Evolutionary conservation across 345 rosid species (phyloP), one percentile per base, ranked within the genome.

Genomic region (Litchi chinensis): DNA sequence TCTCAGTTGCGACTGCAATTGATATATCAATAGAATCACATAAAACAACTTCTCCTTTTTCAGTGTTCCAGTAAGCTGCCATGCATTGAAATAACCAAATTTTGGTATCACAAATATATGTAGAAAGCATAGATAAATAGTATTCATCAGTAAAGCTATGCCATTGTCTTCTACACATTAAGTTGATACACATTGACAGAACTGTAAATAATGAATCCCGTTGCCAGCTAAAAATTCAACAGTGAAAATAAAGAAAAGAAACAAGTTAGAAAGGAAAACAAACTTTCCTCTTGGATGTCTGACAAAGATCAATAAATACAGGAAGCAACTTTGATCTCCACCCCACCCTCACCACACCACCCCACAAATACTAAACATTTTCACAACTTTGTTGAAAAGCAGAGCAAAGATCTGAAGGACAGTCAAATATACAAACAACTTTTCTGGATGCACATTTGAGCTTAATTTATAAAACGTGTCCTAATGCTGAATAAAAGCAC

Each of bases 1-100:
- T 95, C 81, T 95, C 98, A 80, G 98, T 93, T 32, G 99, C 99
- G 79, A 95, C 99, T 39, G 99, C 98, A 86, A 95, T 88, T 70
- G 99, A 93, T 86, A 95, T 86, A 86, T 93, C 99, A 79, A 93
- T 90, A 65, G 91, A 83, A 67, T 95, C 86, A 52, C 91, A 91
- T 73, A 84, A 76, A 85, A 91, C 84, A 56, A 90, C 74, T 79
- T 92, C 97, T 78, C 88, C 95, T 81, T 90, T 93, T 77, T 89
- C 91, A 79, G 75, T 85, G 83, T 90, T 83, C 99, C 98, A 95
- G 83, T 87, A 93, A 76, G 91, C 98, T 95, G 92, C 85, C 82
- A 85, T 22, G 46, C 60, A 82, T 77, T 73, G 68, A 74, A 66
- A 67, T 21, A 66, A 68, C 28, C 54, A 43, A 79, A 76, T 71